These are phyloP conservation scores for Cryptosporidium felis DNA, from an alignment of 169 alveolate genomes.

Conservation along the genomic window DNA sequence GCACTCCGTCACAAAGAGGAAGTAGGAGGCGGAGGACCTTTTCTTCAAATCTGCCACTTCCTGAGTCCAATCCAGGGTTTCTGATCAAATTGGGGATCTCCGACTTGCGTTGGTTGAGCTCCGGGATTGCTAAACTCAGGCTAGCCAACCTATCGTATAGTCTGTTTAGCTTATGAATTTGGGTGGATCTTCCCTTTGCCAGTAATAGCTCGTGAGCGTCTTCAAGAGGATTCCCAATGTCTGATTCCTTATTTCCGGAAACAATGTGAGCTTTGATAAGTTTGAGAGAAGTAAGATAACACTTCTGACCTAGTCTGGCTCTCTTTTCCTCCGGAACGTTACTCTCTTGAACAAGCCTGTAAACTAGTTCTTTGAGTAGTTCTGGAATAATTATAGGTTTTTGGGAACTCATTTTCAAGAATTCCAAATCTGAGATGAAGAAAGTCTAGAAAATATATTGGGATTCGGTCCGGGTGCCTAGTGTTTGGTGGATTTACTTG, in stretches of 20 bases:
- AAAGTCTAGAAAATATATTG: too few relatives aligned
- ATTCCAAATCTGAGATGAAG: too few relatives aligned
- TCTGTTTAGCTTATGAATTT: constrained; percentile 26
- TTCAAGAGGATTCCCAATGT: constrained; percentile 29
- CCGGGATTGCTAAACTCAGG: constrained; percentile 32
- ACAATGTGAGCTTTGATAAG: constrained; percentile 50
- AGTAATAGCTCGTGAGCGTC: constrained; percentile 40
- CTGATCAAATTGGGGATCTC: too few relatives aligned
- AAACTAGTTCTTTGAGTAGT: constrained; percentile 46
- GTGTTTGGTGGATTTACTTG: too few relatives aligned
- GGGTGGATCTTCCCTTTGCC: constrained; percentile 19
- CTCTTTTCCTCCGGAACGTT: not conserved
- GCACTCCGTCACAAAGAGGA: constrained; percentile 8
- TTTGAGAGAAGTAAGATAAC: constrained; percentile 30
- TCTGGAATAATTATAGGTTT: constrained; percentile 64
- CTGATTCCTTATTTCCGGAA: constrained; percentile 25
- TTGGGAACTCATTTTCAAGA: not conserved
- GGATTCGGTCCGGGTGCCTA: too few relatives aligned
- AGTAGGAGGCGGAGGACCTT: constrained; percentile 8
- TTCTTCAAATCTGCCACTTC: not conserved
- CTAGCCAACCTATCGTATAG: constrained; percentile 25
- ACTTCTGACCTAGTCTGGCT: constrained; percentile 24
- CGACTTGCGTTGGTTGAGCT: not conserved
- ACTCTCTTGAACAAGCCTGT: constrained; percentile 8
- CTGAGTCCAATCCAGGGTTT: too few relatives aligned